A percentile compares a stretch with the other conserved stretches of the same genome.
phyloP scores from a whole-genome alignment of 148 eudicot genomes.

The Chenopodium suecicum region DNA sequence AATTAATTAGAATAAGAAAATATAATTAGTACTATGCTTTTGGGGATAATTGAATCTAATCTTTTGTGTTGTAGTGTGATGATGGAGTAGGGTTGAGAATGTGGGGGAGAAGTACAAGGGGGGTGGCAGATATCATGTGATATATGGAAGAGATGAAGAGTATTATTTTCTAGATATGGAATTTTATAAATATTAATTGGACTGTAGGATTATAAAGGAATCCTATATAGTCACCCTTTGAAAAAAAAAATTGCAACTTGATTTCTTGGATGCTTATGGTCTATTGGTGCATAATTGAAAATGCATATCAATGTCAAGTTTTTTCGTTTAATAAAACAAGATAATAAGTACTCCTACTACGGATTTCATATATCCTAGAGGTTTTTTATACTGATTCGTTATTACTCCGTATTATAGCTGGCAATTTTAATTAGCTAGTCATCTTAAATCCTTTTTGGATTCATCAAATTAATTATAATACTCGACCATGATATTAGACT shows the following conservation, averaged over 20 bases:
- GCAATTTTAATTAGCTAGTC: no score
- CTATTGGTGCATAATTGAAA: no score
- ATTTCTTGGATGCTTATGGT: background rate
- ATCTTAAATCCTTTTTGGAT: no score
- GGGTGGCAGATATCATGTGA: constrained; percentile 22
- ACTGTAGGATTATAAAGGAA: background rate
- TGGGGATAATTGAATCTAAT: constrained; percentile 16
- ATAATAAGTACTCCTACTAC: no score
- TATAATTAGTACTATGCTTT: constrained; percentile 1
- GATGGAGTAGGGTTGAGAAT: constrained; percentile 27
- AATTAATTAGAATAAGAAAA: no score
- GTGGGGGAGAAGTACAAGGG: constrained; percentile 1
- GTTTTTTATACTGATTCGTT: no score
- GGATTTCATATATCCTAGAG: no score
- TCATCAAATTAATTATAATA: no score
- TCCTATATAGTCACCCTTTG: background rate
- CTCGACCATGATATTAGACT: no score
- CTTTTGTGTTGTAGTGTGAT: constrained; percentile 17
- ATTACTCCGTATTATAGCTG: no score
- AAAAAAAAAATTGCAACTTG: background rate
- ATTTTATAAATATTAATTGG: background rate
- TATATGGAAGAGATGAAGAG: background rate
- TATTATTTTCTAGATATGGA: background rate
- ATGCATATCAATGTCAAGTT: no score
- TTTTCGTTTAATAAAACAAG: no score